phyloP scores from a whole-genome alignment of 1,284 basidiomycete species.

The Anthracocystis setariae region DNA sequence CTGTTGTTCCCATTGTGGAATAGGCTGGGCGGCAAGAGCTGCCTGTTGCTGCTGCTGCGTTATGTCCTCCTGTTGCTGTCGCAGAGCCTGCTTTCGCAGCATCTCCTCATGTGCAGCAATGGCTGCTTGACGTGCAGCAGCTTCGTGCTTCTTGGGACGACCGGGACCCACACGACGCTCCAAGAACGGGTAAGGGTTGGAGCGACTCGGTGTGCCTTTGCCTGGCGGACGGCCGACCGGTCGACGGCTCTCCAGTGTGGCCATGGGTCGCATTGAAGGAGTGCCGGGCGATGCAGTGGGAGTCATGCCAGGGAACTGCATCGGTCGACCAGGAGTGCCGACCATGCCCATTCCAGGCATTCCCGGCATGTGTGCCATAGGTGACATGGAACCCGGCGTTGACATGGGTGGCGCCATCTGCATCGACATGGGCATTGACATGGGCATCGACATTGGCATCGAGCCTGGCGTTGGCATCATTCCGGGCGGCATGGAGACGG shows the following conservation, averaged over 20 bases:
- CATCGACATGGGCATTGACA: conserved; percentile 25
- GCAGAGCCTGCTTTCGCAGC: conserved; percentile 24
- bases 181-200: conserved; percentile 39
- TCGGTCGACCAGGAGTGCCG: conserved; percentile 23
- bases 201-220: conserved; percentile 34
- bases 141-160: conserved; percentile 47
- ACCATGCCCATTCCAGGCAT: conserved; percentile 20
- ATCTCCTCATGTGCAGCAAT: conserved; percentile 35
- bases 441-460: conserved; percentile 21
- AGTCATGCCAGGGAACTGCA: conserved; percentile 20
- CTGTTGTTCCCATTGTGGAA: conserved; percentile 39
- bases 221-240: conserved; percentile 39
- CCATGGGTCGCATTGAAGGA: neutral
- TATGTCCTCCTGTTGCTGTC: conserved; percentile 24
- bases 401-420: conserved; percentile 33
- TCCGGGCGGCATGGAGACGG: neutral
- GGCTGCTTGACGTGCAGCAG: conserved; percentile 39
- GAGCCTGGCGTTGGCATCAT: conserved; percentile 8
- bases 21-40: conserved; percentile 18
- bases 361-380: conserved; percentile 13
- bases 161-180: conserved; percentile 44
- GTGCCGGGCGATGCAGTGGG: conserved; percentile 16
- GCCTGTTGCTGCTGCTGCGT: conserved; percentile 30
- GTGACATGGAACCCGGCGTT: conserved; percentile 21
- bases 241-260: conserved; percentile 20